A percentile compares a stretch with the other conserved stretches of the same genome.
Evolutionary conservation across 441 rosid species (phyloP).

Genomic region (Pelargonium myrrhifolium): DNA sequence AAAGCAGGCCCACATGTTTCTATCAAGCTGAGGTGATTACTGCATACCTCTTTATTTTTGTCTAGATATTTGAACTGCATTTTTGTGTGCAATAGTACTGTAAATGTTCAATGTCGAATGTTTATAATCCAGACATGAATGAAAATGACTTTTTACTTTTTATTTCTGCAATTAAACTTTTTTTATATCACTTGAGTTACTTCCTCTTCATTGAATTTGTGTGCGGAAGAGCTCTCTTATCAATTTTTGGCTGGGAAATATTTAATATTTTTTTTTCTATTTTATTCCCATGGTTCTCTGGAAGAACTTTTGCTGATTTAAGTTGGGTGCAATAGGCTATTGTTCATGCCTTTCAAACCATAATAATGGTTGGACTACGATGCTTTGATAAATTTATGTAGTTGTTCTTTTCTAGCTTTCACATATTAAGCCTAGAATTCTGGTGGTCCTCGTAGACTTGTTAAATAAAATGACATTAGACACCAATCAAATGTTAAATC

Average conservation of each 20-base stretch:
- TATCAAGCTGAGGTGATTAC: slow-evolving; percentile 54
- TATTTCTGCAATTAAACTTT: neutral
- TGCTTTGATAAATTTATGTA: neutral
- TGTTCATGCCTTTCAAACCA: neutral
- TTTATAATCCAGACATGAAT: neutral
- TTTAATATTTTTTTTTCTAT: neutral
- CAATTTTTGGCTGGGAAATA: neutral
- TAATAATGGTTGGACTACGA: neutral
- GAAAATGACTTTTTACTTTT: neutral
- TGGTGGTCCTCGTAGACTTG: no score
- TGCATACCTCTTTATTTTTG: slow-evolving; percentile 7
- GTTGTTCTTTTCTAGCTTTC: neutral
- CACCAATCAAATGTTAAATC: no score
- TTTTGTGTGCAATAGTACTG: neutral
- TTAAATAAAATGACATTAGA: no score
- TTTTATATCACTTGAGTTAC: neutral
- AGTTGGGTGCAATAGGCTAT: neutral
- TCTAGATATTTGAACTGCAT: neutral
- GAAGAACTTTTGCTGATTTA: neutral
- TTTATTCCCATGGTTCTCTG: neutral
- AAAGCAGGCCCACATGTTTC: slow-evolving; percentile 67
- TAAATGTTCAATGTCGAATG: neutral
- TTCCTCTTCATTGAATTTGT: neutral
- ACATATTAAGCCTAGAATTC: neutral
- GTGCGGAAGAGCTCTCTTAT: neutral